Conservation (phyloP, 1,284 basidiomycete genomes). For the Peniophora sp. region DNA sequence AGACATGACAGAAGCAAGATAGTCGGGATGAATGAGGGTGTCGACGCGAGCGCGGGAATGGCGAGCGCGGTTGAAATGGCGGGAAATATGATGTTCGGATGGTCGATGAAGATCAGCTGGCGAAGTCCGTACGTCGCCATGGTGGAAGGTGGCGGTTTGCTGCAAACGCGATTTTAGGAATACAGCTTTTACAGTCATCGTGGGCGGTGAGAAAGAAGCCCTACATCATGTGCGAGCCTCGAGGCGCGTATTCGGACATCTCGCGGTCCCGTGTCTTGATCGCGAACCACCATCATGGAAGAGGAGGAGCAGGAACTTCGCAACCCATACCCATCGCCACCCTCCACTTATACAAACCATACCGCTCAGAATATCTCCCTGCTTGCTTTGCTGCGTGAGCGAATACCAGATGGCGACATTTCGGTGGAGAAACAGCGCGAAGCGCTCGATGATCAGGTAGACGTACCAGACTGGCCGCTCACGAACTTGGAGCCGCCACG, state of each 20-base stretch:
- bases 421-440: conserved; percentile 45
- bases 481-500: conserved; percentile 69
- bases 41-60: conserved; percentile 37
- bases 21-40: conserved; percentile 44
- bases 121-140: neutral
- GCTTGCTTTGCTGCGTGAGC: conserved; percentile 49
- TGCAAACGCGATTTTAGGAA: too few relatives aligned
- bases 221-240: too few relatives aligned
- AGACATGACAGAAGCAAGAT: conserved; percentile 38
- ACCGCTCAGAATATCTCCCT: conserved; percentile 61
- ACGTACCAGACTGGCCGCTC: conserved; percentile 68
- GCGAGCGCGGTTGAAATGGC: conserved; percentile 27
- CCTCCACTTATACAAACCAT: conserved; percentile 69
- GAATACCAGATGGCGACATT: conserved; percentile 28
- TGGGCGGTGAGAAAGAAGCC: too few relatives aligned
- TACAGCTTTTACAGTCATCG: too few relatives aligned
- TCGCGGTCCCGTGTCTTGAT: too few relatives aligned
- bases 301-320: conserved; percentile 61
- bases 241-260: too few relatives aligned
- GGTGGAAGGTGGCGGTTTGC: neutral
- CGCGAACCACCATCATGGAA: conserved; percentile 33
- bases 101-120: conserved; percentile 22
- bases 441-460: conserved; percentile 54
- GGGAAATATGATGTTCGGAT: conserved; percentile 32
- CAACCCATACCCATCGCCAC: conserved; percentile 78